Conservation (phyloP, 345 rosid genomes). For the Hibiscus trionum region DNA sequence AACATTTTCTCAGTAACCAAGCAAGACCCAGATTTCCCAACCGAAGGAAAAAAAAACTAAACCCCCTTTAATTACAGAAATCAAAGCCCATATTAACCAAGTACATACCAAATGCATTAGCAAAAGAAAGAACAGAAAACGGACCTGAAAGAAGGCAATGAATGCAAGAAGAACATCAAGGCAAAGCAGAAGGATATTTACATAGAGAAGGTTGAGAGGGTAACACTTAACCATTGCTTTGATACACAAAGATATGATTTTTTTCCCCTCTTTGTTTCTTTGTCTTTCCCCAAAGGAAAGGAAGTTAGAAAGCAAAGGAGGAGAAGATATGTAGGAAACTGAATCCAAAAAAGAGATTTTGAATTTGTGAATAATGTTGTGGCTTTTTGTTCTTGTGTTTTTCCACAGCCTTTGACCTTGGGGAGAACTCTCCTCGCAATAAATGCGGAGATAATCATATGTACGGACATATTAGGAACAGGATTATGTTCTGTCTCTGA, state of each 20-base stretch:
- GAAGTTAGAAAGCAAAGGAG: background rate
- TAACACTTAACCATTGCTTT: slow-evolving; percentile 13
- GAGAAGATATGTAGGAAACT: slow-evolving; percentile 1
- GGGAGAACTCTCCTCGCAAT: background rate
- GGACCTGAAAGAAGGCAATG: slow-evolving; percentile 37
- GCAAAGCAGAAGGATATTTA: slow-evolving; percentile 25
- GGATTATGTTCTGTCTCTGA: background rate
- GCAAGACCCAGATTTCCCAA: slow-evolving; percentile 7
- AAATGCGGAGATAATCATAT: background rate
- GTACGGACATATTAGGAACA: background rate
- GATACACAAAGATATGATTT: background rate
- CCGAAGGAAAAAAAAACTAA: background rate
- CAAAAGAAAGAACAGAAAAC: background rate
- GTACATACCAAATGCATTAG: background rate
- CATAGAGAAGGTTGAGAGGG: slow-evolving; percentile 21
- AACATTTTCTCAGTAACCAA: background rate
- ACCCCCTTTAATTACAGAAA: background rate
- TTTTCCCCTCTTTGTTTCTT: background rate
- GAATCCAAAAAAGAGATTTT: background rate
- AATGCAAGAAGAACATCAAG: slow-evolving; percentile 28
- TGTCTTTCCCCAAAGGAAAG: background rate
- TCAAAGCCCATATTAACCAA: background rate
- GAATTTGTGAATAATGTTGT: background rate
- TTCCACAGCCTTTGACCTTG: background rate
- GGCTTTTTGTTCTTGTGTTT: background rate